Evolutionary conservation across 2,329 filamentous ascomycete species (phyloP), one percentile per base, ranked within the genome.

Genomic region (Cercospora canescens): DNA sequence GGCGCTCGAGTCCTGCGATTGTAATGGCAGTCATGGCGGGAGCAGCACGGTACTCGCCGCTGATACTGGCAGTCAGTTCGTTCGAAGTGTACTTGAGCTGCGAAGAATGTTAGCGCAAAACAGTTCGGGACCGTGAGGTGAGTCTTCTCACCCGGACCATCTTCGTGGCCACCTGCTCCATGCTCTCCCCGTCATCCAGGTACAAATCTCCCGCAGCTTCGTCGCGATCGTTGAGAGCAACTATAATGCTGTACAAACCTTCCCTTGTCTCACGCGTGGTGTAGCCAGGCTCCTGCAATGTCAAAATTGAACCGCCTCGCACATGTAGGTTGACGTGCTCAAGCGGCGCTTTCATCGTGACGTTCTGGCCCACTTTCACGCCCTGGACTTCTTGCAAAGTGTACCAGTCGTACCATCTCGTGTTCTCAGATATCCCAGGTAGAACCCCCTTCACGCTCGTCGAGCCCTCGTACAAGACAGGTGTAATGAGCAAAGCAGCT

Each of bases 341-440:
- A 6, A 74, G 60, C 16, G 73, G 73, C 8, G 73, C 73, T 18
- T 34, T 30, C 58, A 75, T 57, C 3, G 73, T 74, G n/a, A 71
- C 61, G 54, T 75, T 74, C 60, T 70, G 67, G 3, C 83, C 83
- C 1, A 83, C 78, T 16, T 79, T 66, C 4, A 5, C 24, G 1
- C 80, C 83, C 14, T 80, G 39, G 2, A 91, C 81, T 0, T 81
- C 81, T 0, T 81, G 82, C 60, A 87, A 84, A 18, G 84, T 89
- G 75, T 92, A 92, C 89, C 89, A 93, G 75, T 93, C 90, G 71
- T 92, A 93, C 88, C 89, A 93, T 1, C 86, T 76, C 30, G 85
- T 85, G 21, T 80, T 86, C 1, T 82, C 76, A 1, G 82, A 81
- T 1, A 87, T 76, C 6, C 89, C 89, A 0, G 90, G 90, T 75